Evolutionary conservation across 768 basidiomycete species (phyloP), one percentile per base, ranked within the genome.

Genomic region (Xanthoconium purpureum): DNA sequence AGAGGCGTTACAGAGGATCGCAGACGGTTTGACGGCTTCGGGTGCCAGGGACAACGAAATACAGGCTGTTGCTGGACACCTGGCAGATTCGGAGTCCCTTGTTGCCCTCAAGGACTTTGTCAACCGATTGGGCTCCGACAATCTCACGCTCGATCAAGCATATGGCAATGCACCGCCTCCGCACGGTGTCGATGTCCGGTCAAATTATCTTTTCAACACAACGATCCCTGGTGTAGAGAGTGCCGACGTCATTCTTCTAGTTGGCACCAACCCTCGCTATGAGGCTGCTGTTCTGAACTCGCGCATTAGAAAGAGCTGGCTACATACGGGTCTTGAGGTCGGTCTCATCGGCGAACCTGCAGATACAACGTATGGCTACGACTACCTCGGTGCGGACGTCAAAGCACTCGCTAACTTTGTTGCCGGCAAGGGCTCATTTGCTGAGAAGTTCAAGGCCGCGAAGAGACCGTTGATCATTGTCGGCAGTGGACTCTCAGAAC

Each of bases 201-300:
- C 93, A 14, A 98, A 96, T 76, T 98, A 97, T 74, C 85, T 96
- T 38, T 97, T 99, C 81, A 98, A 98, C 75, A 78, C 88, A 10
- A 92, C 89, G 24, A 93, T 99, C 56, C 86, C 93, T 29, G 90
- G 90, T 24, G 80, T 96, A 29, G 97, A 97, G 67, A 78, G 86
- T 45, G 95, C 97, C 24, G 97, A 99, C 64, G 91, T 76, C 18
- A 91, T 99, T 61, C 84, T 98, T 9, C 83, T 99, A 30, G 84
- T 98, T 63, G 97, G 96, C 54, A 97, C 94, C 42, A 97, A 98
- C 75, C 96, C 96, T 11, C 81, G 97, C 18, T 95, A 98, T 69
- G 97, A 99, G 73, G 97, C 94, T 6, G 89, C 97, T 20, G 95
- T 98, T 53, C 79, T 98, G 62, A 99, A 98, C 79, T 94, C 95